phyloP scores from a whole-genome alignment of 139 green algal genomes.

The Chlorella sp. region DNA sequence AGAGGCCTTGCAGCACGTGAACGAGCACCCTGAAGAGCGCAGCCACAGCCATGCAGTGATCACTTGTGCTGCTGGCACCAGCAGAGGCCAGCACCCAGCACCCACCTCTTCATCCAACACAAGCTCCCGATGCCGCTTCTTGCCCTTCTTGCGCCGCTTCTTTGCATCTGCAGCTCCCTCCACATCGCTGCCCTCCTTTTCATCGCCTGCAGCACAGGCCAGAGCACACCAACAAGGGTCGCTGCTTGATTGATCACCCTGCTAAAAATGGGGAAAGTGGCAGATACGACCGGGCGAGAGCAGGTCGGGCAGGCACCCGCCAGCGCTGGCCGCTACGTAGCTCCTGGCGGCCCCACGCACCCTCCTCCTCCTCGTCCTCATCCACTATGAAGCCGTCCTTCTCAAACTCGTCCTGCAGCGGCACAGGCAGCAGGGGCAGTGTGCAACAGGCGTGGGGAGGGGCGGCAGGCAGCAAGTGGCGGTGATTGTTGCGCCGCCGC shows the following conservation, averaged over 20 bases:
- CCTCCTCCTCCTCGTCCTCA: conserved; percentile 34
- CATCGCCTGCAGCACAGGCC: neutral
- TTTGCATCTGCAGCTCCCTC: conserved; percentile 23
- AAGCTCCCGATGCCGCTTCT: conserved; percentile 57
- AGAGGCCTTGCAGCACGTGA: neutral
- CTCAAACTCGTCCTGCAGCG: conserved; percentile 32
- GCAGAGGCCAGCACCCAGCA: neutral
- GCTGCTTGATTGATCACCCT: neutral
- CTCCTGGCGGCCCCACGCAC: neutral
- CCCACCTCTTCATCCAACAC: conserved; percentile 87
- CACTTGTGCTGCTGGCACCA: neutral
- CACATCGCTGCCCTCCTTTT: conserved; percentile 24
- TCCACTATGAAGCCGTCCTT: conserved; percentile 37
- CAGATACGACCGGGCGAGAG: neutral
- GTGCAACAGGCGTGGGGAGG: neutral
- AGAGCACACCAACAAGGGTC: neutral
- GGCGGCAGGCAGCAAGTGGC: neutral
- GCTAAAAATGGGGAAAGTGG: neutral
- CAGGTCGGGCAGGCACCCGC: neutral
- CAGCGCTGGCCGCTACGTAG: no score
- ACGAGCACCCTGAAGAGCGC: no score
- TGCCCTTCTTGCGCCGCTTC: conserved; percentile 56
- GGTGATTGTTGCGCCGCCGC: neutral
- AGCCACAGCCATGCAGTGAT: neutral
- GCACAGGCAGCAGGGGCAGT: neutral